Conservation (phyloP, 768 basidiomycete genomes). For the Boletus subcaerulescens region DNA sequence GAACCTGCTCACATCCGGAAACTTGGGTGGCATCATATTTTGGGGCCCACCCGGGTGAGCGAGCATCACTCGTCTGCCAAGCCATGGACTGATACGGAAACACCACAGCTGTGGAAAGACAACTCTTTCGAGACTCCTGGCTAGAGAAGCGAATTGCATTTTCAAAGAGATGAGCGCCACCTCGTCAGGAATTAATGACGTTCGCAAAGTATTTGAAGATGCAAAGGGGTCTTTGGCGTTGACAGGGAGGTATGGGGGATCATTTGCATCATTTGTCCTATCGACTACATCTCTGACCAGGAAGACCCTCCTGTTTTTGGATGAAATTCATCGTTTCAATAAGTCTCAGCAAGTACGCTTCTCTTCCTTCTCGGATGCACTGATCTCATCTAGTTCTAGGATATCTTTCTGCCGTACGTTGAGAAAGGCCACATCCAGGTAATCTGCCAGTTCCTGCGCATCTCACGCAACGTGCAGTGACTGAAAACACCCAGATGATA, state of each 20-base stretch:
- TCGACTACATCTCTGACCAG: slow-evolving; percentile 33
- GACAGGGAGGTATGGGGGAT: slow-evolving; percentile 51
- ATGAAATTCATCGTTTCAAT: slow-evolving; percentile 82
- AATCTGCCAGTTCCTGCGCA: not conserved
- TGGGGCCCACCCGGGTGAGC: slow-evolving; percentile 74
- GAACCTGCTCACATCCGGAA: slow-evolving; percentile 47
- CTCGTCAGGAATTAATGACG: slow-evolving; percentile 61
- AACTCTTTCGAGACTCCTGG: slow-evolving; percentile 71
- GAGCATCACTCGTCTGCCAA: not conserved
- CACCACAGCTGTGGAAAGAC: slow-evolving; percentile 63
- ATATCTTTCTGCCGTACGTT: slow-evolving; percentile 77
- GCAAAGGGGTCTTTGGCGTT: slow-evolving; percentile 63
- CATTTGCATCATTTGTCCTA: not conserved
- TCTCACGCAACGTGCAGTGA: slow-evolving; percentile 1
- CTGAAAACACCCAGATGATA: slow-evolving; percentile 45
- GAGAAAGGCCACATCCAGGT: slow-evolving; percentile 77
- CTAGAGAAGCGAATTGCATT: slow-evolving; percentile 51
- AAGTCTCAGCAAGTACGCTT: slow-evolving; percentile 59
- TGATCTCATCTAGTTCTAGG: slow-evolving; percentile 38
- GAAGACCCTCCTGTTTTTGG: slow-evolving; percentile 73
- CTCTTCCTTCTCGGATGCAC: not conserved
- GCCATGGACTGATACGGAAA: not conserved
- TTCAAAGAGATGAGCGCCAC: slow-evolving; percentile 84
- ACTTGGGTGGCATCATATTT: slow-evolving; percentile 58
- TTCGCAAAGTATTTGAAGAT: slow-evolving; percentile 71